Percentiles rank a stretch among this genome's conserved stretches.
Conservation (phyloP, 768 basidiomycete genomes). For the Lentinula sp. region DNA sequence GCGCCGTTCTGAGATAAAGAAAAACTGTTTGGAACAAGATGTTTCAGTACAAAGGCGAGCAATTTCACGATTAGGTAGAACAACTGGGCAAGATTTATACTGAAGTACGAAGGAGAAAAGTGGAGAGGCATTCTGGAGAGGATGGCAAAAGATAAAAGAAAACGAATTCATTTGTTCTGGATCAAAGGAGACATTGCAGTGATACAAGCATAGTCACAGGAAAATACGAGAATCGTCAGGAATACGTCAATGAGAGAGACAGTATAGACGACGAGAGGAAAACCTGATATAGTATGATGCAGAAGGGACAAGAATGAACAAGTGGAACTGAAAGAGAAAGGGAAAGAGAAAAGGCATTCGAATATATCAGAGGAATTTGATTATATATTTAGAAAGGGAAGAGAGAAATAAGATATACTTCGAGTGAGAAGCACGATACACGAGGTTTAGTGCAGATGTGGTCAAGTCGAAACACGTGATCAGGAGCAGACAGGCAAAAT, state of each 20-base stretch:
- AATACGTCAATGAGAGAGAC: slow-evolving; percentile 13
- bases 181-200: slow-evolving; percentile 3
- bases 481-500: slow-evolving; percentile 6
- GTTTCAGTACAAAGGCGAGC: too few relatives aligned
- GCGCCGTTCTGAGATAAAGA: too few relatives aligned
- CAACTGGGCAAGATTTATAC: too few relatives aligned
- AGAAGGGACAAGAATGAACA: background rate
- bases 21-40: too few relatives aligned
- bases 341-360: background rate
- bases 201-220: slow-evolving; percentile 11
- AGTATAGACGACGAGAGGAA: background rate
- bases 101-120: too few relatives aligned
- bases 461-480: background rate
- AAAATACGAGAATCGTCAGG: slow-evolving; percentile 13
- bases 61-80: too few relatives aligned
- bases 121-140: too few relatives aligned
- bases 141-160: background rate
- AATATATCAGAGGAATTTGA: background rate
- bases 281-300: slow-evolving; percentile 4
- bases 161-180: slow-evolving; percentile 16
- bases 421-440: background rate
- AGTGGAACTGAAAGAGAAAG: background rate
- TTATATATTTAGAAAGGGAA: background rate
- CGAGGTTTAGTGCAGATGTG: background rate
- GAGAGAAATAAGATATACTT: background rate